phyloP scores from a whole-genome alignment of 2,329 filamentous ascomycete genomes.

The Scedosporium aurantiacum region DNA sequence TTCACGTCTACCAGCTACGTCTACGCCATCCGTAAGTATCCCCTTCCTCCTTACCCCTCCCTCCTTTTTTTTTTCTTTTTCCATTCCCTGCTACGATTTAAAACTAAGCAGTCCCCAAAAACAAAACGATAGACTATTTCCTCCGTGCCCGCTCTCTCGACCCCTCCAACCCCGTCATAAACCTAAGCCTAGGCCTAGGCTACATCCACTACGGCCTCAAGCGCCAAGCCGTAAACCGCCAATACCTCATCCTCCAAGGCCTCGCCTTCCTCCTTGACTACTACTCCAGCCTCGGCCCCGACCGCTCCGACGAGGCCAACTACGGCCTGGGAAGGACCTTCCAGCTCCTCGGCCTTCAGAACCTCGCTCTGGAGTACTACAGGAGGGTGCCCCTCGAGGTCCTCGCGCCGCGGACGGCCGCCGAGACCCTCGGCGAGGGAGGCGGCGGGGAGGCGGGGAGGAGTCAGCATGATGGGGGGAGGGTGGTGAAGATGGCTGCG shows the following conservation, averaged over 20 bases:
- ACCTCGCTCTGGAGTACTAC: conserved; percentile 6
- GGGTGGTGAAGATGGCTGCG: conserved; percentile 2
- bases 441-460: not conserved
- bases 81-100: not conserved
- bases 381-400: not conserved
- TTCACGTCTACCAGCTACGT: conserved; percentile 75
- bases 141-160: conserved; percentile 65
- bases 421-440: not conserved
- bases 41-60: not conserved
- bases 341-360: conserved; percentile 7
- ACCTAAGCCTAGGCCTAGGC: conserved; percentile 68
- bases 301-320: conserved; percentile 4
- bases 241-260: conserved; percentile 78
- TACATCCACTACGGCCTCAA: conserved; percentile 88
- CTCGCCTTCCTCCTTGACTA: conserved; percentile 71
- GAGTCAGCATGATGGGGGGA: conserved; percentile 2
- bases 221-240: conserved; percentile 78
- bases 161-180: conserved; percentile 64
- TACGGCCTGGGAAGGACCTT: conserved; percentile 5
- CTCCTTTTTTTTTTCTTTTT: not conserved
- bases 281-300: conserved; percentile 37
- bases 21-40: conserved; percentile 59
- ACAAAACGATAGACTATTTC: conserved; percentile 55
- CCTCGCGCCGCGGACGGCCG: not conserved
- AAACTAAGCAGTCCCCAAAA: not conserved